Conservation (phyloP, 2,329 filamentous ascomycete genomes). For the Penicillium olsonii region DNA sequence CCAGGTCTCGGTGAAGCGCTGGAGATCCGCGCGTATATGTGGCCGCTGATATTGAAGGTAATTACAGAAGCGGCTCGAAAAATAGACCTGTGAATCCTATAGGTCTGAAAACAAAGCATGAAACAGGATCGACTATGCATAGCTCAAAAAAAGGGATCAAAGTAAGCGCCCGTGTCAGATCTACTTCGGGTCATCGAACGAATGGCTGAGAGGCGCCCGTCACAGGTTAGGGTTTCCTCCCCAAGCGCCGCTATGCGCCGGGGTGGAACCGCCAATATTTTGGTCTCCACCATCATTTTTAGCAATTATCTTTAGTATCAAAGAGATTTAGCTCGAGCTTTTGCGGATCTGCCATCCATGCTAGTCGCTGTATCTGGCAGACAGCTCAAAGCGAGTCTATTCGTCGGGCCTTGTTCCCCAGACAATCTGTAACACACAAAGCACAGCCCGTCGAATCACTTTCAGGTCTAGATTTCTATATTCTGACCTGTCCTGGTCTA, state of each 20-base stretch:
- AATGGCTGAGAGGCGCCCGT: slow-evolving; percentile 28
- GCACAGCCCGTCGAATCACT: slow-evolving; percentile 1
- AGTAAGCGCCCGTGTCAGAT: slow-evolving; percentile 23
- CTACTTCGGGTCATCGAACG: slow-evolving; percentile 7
- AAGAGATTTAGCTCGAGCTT: slow-evolving; percentile 1
- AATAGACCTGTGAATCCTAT: background rate
- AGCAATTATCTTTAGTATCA: background rate
- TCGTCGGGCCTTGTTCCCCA: background rate
- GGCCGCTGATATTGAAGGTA: background rate
- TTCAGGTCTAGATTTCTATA: slow-evolving; percentile 8
- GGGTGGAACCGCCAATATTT: slow-evolving; percentile 20
- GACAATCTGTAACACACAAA: slow-evolving; percentile 11
- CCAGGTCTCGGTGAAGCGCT: too few relatives aligned
- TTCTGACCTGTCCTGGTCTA: slow-evolving; percentile 21
- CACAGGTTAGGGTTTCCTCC: slow-evolving; percentile 10
- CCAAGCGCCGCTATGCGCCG: slow-evolving; percentile 35
- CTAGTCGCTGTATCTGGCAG: background rate
- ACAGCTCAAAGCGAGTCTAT: slow-evolving; percentile 2
- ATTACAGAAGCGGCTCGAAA: background rate
- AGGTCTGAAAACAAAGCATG: slow-evolving; percentile 4
- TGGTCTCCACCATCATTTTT: background rate
- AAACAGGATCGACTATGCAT: slow-evolving; percentile 20
- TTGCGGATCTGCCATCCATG: background rate
- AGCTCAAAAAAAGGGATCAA: background rate
- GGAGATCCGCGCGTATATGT: background rate